These are phyloP conservation scores for Bimuria novae-zelandiae DNA, from an alignment of 2,329 filamentous ascomycete genomes.

Conservation along the genomic window DNA sequence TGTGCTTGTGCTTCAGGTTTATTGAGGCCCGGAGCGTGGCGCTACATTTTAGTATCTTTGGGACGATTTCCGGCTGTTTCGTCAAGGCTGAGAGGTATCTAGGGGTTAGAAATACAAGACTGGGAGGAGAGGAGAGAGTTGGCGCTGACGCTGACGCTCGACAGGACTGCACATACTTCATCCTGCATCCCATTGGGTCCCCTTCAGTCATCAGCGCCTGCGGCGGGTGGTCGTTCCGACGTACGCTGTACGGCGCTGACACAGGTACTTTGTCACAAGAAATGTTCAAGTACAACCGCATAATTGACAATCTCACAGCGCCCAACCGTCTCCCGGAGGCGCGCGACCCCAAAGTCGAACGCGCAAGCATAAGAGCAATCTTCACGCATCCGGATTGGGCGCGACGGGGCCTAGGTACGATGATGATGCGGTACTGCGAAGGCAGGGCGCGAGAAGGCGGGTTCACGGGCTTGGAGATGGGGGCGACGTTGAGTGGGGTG, in stretches of 20 bases:
- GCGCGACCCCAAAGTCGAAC: slow-evolving; percentile 32
- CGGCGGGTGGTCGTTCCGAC: slow-evolving; percentile 44
- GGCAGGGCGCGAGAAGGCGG: slow-evolving; percentile 30
- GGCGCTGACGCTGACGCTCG: background rate
- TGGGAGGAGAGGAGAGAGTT: background rate
- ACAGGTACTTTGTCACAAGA: no score
- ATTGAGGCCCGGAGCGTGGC: no score
- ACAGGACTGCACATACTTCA: slow-evolving; percentile 37
- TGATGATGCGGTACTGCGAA: slow-evolving; percentile 47
- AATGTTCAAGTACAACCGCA: no score
- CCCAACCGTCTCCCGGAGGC: slow-evolving; percentile 34
- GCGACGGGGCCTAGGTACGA: slow-evolving; percentile 33
- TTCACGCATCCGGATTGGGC: slow-evolving; percentile 36
- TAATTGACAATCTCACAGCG: no score
- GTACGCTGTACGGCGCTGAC: slow-evolving; percentile 42
- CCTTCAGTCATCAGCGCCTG: slow-evolving; percentile 38
- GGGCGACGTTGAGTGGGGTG: slow-evolving; percentile 34
- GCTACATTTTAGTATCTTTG: no score
- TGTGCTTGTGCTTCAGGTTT: background rate
- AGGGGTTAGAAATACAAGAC: background rate
- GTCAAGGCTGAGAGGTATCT: no score
- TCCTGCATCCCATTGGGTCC: slow-evolving; percentile 29
- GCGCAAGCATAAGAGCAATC: slow-evolving; percentile 43
- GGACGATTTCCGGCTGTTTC: no score
- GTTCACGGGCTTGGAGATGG: slow-evolving; percentile 41